Base-by-base conservation (phyloP, 2,329 filamentous ascomycete genomes). In the Pseudopithomyces chartarum region DNA sequence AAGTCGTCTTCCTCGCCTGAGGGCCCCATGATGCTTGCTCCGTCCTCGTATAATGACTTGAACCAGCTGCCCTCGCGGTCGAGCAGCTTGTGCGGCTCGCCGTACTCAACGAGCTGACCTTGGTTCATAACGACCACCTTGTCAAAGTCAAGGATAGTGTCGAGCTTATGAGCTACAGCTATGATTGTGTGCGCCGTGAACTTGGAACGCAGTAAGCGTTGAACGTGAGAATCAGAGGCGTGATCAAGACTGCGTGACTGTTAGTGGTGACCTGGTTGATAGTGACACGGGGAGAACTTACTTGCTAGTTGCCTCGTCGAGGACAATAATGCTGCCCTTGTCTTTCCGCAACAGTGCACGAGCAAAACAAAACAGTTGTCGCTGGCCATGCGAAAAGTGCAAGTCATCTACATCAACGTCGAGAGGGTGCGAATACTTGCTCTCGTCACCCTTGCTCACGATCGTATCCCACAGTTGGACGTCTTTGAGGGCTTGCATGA, bases 351-450 rank as follows among this genome's bases (percentile, higher is more conserved):
- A 69, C 17, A 89, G 78, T 0, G 85, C 87, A 0, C 86, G 74
- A 0, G 84, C 86, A 1, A 90, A 79, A 59, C 82, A 86, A 62
- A 90, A 87, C 0, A 90, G 78, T 64, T 90, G 87, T 43, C 81
- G 81, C 68, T 90, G 87, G 0, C 87, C 87, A 20, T 71, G 65
- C 13, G 64, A 68, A 44, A 74, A 68, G 44, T 73, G 68, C 11
- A 71, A 56, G 49, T 72, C 69, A 6, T 72, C 67, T 13, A 74
- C 68, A 12, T 64, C 51, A 8, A 71, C 67, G 45, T 73, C 69
- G 13, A 74, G 60, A 10, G 70, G 70, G 56, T 73, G 70, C 19
- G 59, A 62, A 36, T 73, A 71, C 47, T 68, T 72, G 17, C 60
- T 66, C 22, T 65, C 64, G 53, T 69, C 66, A 17, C 72, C 64